Percentiles rank a stretch among this genome's conserved stretches.
These are phyloP conservation scores for Eucalyptus caleyi DNA, from an alignment of 345 rosid species.

Conservation along the genomic window DNA sequence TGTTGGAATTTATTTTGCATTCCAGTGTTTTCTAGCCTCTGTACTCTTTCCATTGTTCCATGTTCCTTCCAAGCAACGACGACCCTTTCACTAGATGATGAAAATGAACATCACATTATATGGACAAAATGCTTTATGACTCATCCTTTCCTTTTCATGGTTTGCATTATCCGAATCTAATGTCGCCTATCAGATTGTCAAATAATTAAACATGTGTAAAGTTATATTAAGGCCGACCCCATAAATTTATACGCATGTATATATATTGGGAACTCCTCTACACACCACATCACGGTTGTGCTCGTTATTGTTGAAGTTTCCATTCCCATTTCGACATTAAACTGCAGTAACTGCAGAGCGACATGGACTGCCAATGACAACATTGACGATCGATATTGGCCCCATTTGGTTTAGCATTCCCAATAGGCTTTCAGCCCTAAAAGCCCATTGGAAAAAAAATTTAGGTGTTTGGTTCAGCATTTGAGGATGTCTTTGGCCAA, in stretches of 20 bases:
- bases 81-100: not conserved
- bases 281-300: too few relatives aligned
- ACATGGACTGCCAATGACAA: not conserved
- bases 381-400: not conserved
- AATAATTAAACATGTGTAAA: not conserved
- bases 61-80: not conserved
- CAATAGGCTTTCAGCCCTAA: fast-evolving
- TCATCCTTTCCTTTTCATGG: not conserved
- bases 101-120: not conserved
- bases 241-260: too few relatives aligned
- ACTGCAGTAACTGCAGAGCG: not conserved
- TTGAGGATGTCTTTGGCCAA: too few relatives aligned
- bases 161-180: not conserved
- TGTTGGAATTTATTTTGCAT: not conserved
- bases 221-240: too few relatives aligned
- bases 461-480: too few relatives aligned
- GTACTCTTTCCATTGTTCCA: not conserved
- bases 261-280: too few relatives aligned
- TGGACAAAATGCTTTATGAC: not conserved
- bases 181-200: not conserved
- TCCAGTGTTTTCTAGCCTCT: not conserved
- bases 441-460: too few relatives aligned
- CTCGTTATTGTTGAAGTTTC: not conserved
- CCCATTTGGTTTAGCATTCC: too few relatives aligned
- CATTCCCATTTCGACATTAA: not conserved